Evolutionary conservation across 1,284 basidiomycete species (phyloP), one percentile per base, ranked within the genome.

Genomic region (Cystobasidium pallidum): DNA sequence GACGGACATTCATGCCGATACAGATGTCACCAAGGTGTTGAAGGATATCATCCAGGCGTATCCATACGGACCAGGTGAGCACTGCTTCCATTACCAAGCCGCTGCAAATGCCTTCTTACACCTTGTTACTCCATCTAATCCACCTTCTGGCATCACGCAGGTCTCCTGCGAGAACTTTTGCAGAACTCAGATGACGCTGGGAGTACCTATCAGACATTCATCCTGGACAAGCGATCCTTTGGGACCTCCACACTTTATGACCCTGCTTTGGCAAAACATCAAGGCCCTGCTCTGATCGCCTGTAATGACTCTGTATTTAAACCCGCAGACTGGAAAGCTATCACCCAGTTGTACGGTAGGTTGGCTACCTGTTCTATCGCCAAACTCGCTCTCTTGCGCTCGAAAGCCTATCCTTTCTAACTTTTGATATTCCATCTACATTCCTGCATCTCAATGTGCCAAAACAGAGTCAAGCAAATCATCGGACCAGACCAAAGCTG

Each of bases 181-280:
- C 54, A 57, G 19, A 57, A 57, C 36, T 57, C 54, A 4, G 54
- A 57, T 19, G 54, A 57, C 26, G 54, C 54, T 57, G 54, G 54
- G 4, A 39, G 30, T 17, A 57, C 54, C 13, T n/a, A 32, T 21
- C 54, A 57, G 36, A 57, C 30, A 7, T 57, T 57, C 19, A n/a
- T 57, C 4, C 19, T 57, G 30, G 54, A 57, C 19, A 32, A 57
- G 30, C 11, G 36, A 19, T 39, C 30, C 21, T 57, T 34, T 26
- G 30, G 30, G 10, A 57, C 54, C 19, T 34, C 30, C 36, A 57
- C 17, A 4, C 36, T 57, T 3, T 57, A 57, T 39, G 54, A 57
- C 21, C 54, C 54, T n/a, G 54, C 54, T 34, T 24, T 57, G 36
- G 54, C 54, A 19, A 32, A 39, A 17, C 36, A 34, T 39, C 54